Percentiles rank a stretch among this genome's conserved stretches.
phyloP scores from a whole-genome alignment of 2,329 filamentous ascomycete genomes.

The Fusarium subtropicale region DNA sequence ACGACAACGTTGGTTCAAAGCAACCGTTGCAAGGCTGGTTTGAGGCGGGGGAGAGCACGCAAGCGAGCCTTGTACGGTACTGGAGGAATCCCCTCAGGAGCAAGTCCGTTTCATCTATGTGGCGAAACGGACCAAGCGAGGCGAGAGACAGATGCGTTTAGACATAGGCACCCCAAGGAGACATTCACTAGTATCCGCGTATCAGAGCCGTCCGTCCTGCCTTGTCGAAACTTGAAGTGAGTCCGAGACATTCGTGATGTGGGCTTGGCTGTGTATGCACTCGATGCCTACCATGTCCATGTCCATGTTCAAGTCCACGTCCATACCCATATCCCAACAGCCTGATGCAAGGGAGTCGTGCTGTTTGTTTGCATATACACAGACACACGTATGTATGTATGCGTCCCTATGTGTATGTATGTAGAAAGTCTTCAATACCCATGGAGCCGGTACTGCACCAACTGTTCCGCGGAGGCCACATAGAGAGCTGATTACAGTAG shows the following conservation, averaged over 20 bases:
- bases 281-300: constrained; percentile 28
- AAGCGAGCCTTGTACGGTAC: constrained; percentile 5
- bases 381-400: constrained; percentile 19
- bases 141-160: constrained; percentile 21
- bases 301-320: not conserved
- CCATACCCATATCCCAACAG: constrained; percentile 20
- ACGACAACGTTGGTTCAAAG: constrained; percentile 20
- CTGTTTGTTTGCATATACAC: constrained; percentile 6
- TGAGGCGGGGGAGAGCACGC: constrained; percentile 17
- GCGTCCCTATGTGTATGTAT: constrained; percentile 17
- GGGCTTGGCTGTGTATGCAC: constrained; percentile 29
- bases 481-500: constrained; percentile 15
- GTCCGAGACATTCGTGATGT: constrained; percentile 34
- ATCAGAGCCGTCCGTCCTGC: constrained; percentile 7
- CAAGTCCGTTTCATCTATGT: constrained; percentile 40
- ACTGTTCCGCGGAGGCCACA: constrained; percentile 17
- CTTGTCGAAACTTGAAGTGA: constrained; percentile 26
- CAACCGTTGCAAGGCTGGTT: constrained; percentile 31
- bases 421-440: constrained; percentile 35
- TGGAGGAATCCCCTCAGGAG: constrained; percentile 8
- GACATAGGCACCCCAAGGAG: constrained; percentile 11
- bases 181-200: constrained; percentile 24
- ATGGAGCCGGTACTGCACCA: constrained; percentile 24
- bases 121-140: constrained; percentile 29
- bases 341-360: constrained; percentile 40